These are phyloP conservation scores for Cucurbita ficifolia DNA, from an alignment of 306 rosid genomes.

Conservation along the genomic window DNA sequence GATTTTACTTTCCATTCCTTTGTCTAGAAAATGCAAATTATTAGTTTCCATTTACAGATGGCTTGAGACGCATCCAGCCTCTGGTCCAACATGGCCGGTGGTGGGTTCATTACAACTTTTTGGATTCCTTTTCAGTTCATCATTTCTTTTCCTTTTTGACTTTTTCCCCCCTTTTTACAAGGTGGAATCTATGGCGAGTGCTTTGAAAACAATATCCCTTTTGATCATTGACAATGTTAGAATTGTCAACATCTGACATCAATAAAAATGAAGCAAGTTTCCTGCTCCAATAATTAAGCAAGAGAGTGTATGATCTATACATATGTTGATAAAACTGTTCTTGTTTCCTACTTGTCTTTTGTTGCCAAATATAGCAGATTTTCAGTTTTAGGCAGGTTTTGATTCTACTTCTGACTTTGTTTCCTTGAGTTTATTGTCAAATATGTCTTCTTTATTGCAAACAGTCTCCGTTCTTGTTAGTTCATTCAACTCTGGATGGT, in stretches of 20 bases:
- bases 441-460: neutral
- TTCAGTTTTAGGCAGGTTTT: neutral
- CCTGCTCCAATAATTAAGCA: neutral
- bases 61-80: slow-evolving; percentile 25
- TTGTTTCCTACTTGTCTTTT: neutral
- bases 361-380: neutral
- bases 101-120: slow-evolving; percentile 7
- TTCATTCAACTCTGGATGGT: neutral
- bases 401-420: neutral
- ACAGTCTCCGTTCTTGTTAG: neutral
- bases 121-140: slow-evolving; percentile 1
- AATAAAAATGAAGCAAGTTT: neutral
- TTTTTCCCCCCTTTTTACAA: slow-evolving; percentile 3
- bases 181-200: slow-evolving; percentile 27
- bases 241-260: neutral
- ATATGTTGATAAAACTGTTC: neutral
- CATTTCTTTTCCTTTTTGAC: slow-evolving; percentile 16
- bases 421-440: slow-evolving; percentile 1
- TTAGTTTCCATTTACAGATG: slow-evolving; percentile 21
- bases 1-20: slow-evolving; percentile 10
- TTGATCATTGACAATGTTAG: neutral
- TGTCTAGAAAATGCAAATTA: neutral
- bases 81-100: slow-evolving; percentile 27
- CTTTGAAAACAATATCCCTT: slow-evolving; percentile 2
- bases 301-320: neutral